phyloP scores from a whole-genome alignment of 768 basidiomycete species.

The Lactarius vividus region DNA sequence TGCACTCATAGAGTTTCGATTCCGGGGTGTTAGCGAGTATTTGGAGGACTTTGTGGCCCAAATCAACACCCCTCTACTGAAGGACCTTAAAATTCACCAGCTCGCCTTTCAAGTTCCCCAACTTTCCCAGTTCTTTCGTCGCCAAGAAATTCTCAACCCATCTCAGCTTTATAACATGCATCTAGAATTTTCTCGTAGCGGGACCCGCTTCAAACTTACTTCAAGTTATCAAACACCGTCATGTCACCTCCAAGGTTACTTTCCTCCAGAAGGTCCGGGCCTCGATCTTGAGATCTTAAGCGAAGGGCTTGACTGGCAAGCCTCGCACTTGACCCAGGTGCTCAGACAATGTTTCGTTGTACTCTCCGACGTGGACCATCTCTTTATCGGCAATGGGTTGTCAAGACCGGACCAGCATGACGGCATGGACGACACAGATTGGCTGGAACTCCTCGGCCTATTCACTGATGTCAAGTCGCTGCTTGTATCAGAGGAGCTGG shows the following conservation, averaged over 20 bases:
- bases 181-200: background rate
- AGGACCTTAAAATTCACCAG: background rate
- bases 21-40: background rate
- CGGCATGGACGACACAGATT: background rate
- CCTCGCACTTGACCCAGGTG: background rate
- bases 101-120: background rate
- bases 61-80: background rate
- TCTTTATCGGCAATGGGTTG: background rate
- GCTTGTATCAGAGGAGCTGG: background rate
- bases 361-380: background rate
- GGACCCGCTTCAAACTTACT: background rate
- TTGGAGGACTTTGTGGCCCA: background rate
- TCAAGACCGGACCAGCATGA: background rate
- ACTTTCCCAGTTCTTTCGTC: background rate
- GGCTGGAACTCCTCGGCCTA: background rate
- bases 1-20: background rate
- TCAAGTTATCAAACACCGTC: background rate
- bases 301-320: background rate
- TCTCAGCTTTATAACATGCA: background rate
- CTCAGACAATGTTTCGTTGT: background rate
- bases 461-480: background rate
- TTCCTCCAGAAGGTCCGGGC: background rate
- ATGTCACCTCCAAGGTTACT: background rate
- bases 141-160: background rate
- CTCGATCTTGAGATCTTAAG: background rate